phyloP scores from a whole-genome alignment of 495 filamentous ascomycete species.

The Durotheca rogersii region DNA sequence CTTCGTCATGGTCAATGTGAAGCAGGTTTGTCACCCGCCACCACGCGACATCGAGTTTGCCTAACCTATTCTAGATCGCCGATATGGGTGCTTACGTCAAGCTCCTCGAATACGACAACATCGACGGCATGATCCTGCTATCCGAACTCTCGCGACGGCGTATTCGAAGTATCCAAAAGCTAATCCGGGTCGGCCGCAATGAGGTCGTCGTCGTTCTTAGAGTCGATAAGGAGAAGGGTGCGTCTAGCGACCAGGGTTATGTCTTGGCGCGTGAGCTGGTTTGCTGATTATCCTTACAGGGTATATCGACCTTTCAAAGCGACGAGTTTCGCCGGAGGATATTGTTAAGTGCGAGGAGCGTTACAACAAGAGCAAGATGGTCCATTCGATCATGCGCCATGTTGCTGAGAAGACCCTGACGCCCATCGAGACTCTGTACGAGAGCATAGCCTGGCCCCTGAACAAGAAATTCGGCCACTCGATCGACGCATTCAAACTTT shows the following conservation, averaged over 20 bases:
- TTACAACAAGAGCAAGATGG: slow-evolving; percentile 99
- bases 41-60: slow-evolving; percentile 4
- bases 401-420: slow-evolving; percentile 95
- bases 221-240: slow-evolving; percentile 98
- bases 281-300: slow-evolving; percentile 45
- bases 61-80: slow-evolving; percentile 68
- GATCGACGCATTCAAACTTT: slow-evolving; percentile 97
- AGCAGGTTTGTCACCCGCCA: slow-evolving; percentile 64
- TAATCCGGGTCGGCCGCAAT: slow-evolving; percentile 95
- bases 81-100: slow-evolving; percentile 99
- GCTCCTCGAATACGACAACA: slow-evolving; percentile 98
- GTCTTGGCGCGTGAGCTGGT: slow-evolving; percentile 4
- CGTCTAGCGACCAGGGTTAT: slow-evolving; percentile 19
- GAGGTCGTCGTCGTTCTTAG: slow-evolving; percentile 97
- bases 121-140: slow-evolving; percentile 98
- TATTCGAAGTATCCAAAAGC: slow-evolving; percentile 97
- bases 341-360: slow-evolving; percentile 97
- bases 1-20: slow-evolving; percentile 99
- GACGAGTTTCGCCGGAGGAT: slow-evolving; percentile 94
- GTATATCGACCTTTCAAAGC: slow-evolving; percentile 99
- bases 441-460: slow-evolving; percentile 93
- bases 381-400: slow-evolving; percentile 96
- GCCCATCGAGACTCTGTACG: slow-evolving; percentile 89
- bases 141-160: slow-evolving; percentile 93
- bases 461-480: slow-evolving; percentile 97